phyloP scores from a whole-genome alignment of 2,329 filamentous ascomycete species.

The Clonostachys rhizophaga region DNA sequence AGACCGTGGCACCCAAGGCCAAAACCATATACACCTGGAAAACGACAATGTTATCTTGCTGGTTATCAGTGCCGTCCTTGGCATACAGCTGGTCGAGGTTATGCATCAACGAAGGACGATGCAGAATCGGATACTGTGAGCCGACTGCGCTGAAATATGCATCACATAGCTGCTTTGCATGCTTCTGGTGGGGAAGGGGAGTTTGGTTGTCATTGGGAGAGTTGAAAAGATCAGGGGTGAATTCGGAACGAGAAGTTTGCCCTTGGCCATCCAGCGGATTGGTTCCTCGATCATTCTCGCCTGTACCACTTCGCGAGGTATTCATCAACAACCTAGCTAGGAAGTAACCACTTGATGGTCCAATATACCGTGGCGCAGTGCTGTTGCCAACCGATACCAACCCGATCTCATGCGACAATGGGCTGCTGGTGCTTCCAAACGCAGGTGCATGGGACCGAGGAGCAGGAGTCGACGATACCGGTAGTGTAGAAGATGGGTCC shows the following conservation, averaged over 20 bases:
- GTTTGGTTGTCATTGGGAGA: too few species aligned
- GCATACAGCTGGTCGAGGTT: constrained; percentile 28
- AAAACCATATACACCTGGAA: constrained; percentile 51
- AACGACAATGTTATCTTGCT: constrained; percentile 13
- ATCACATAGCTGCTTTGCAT: constrained; percentile 31
- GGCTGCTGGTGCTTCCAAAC: constrained; percentile 3
- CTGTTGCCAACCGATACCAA: constrained; percentile 42
- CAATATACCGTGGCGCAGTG: constrained; percentile 44
- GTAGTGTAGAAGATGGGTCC: constrained; percentile 22
- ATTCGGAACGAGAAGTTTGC: too few species aligned
- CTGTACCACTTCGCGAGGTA: constrained; percentile 11
- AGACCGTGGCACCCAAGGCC: constrained; percentile 38
- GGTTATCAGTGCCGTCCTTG: neutral
- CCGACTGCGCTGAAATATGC: constrained; percentile 45
- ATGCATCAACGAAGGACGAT: constrained; percentile 33
- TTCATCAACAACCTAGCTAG: constrained; percentile 43
- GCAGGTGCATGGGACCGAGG: constrained; percentile 1
- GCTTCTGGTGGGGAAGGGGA: constrained; percentile 19
- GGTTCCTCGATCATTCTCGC: neutral
- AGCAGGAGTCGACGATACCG: neutral
- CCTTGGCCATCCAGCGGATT: too few species aligned
- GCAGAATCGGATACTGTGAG: constrained; percentile 42
- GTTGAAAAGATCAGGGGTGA: too few species aligned
- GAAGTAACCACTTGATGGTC: constrained; percentile 50
- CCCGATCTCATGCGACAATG: constrained; percentile 44